A percentile compares a stretch with the other conserved stretches of the same genome.
These are phyloP conservation scores for Plenodomus lindquistii DNA, from an alignment of 2,329 filamentous ascomycete species.

Conservation along the genomic window DNA sequence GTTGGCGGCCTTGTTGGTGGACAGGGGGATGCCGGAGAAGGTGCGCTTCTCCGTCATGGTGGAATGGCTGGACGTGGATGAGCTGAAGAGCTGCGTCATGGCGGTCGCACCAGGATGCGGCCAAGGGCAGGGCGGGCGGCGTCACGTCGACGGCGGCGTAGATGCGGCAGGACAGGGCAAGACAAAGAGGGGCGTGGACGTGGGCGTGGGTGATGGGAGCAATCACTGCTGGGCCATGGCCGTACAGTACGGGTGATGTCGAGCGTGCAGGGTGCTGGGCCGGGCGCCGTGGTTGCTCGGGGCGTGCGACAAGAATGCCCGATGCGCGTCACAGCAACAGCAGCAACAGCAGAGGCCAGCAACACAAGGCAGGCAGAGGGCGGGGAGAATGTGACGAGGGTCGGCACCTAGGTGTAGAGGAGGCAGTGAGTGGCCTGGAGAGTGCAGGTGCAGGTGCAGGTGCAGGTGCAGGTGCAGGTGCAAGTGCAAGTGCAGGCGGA, in stretches of 20 bases:
- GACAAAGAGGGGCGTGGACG: conserved; percentile 10
- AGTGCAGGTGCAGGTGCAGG: not conserved
- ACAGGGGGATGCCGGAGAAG: conserved; percentile 52
- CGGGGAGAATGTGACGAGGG: not conserved
- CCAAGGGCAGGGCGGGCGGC: conserved; percentile 2
- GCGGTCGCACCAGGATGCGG: conserved; percentile 9
- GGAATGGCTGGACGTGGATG: conserved; percentile 41
- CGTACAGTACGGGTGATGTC: not conserved
- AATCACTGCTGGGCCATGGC: not conserved
- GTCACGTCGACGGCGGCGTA: not conserved
- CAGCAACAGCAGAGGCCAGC: not conserved
- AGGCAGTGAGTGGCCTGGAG: not conserved
- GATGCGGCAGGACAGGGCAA: conserved; percentile 5
- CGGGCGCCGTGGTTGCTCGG: no score
- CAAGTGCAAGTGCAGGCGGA: no score
- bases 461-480: not conserved
- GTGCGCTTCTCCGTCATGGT: conserved; percentile 52
- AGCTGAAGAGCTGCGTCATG: conserved; percentile 51
- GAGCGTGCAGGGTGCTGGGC: no score
- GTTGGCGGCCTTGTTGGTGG: conserved; percentile 53
- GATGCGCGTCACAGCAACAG: not conserved
- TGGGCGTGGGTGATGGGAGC: not conserved
- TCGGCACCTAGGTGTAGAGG: not conserved
- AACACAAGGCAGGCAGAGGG: not conserved
- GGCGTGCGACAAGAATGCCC: not conserved